These are phyloP conservation scores for Leucosporidium yakuticum DNA, from an alignment of 768 basidiomycete genomes.

Conservation along the genomic window DNA sequence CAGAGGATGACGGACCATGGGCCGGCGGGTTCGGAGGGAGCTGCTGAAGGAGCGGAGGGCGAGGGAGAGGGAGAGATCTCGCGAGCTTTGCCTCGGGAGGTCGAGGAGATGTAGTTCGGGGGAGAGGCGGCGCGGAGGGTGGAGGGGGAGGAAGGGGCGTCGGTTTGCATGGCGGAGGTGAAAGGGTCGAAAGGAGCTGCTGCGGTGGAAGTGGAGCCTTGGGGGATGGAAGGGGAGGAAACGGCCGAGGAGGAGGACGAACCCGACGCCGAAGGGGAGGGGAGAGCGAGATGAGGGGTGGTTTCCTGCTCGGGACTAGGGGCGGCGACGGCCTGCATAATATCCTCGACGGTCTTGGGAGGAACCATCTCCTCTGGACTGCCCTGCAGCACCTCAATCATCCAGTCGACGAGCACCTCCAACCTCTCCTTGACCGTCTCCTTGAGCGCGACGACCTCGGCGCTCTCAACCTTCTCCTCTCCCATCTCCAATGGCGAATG, in stretches of 20 bases:
- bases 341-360: constrained; percentile 9
- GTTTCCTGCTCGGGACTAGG: neutral
- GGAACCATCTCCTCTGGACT: constrained; percentile 2
- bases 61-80: constrained; percentile 60
- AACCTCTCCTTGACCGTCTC: constrained; percentile 6
- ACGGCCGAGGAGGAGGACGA: neutral
- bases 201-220: neutral
- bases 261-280: neutral
- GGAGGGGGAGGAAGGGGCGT: constrained; percentile 49
- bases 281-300: neutral
- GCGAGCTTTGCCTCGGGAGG: constrained; percentile 49
- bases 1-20: constrained; percentile 66
- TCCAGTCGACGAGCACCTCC: constrained; percentile 28
- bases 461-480: neutral
- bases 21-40: constrained; percentile 46
- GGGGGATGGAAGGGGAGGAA: neutral
- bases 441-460: constrained; percentile 1
- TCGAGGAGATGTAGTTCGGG: neutral
- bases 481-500: constrained; percentile 38
- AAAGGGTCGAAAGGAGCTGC: neutral
- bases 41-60: constrained; percentile 51
- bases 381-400: constrained; percentile 20
- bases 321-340: neutral
- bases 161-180: constrained; percentile 37
- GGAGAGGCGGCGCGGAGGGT: neutral